Evolutionary conservation across 164 flowering plant genomes (phyloP).

Genomic region (Platanus orientalis): DNA sequence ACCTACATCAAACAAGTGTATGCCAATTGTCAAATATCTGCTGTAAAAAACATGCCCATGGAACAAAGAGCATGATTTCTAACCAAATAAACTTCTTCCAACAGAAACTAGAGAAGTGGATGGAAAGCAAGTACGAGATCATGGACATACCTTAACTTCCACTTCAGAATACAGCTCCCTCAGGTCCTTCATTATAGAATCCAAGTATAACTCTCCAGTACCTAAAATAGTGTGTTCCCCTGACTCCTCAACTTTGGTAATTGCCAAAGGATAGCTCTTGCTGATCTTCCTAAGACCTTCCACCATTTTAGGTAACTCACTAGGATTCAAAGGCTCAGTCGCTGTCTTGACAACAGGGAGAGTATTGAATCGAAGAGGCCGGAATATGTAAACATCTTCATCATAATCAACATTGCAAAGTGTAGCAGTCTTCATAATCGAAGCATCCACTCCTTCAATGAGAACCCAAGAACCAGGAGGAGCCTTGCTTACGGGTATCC

Average conservation of each 20-base stretch:
- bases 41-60: neutral
- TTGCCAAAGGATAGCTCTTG: constrained; percentile 95
- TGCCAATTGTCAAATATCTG: neutral
- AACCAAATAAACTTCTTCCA: neutral
- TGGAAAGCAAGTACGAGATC: neutral
- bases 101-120: neutral
- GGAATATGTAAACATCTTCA: constrained; percentile 90
- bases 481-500: constrained; percentile 87
- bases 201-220: constrained; percentile 94
- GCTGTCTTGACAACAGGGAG: constrained; percentile 97
- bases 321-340: constrained; percentile 95
- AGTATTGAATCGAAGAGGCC: constrained; percentile 92
- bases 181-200: constrained; percentile 97
- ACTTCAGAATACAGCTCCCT: constrained; percentile 99
- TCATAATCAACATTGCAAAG: constrained; percentile 73
- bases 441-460: constrained; percentile 99
- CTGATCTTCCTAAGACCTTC: constrained; percentile 98
- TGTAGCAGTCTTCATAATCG: constrained; percentile 97
- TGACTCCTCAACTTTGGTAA: constrained; percentile 97
- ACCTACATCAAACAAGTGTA: constrained; percentile 48
- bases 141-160: constrained; percentile 76
- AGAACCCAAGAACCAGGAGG: constrained; percentile 99
- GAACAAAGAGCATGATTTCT: neutral
- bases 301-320: constrained; percentile 99
- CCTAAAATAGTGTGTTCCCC: constrained; percentile 99